A percentile compares a stretch with the other conserved stretches of the same genome.
Conservation (phyloP, 1,139 yeast genomes). For the Yamadazyma membranifaciens region DNA sequence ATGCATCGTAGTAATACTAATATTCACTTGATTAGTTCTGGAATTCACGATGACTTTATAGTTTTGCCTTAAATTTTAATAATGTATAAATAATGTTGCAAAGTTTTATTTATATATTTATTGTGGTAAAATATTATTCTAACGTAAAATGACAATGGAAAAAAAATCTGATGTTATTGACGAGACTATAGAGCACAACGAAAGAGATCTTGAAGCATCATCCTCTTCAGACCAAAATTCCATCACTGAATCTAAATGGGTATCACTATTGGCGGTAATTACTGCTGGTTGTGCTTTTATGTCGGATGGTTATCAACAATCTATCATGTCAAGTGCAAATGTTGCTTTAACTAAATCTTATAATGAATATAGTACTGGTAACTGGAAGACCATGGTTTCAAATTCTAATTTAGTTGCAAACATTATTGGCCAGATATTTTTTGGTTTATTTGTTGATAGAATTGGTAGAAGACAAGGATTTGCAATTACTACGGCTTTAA, state of each 20-base stretch:
- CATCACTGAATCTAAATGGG: background rate
- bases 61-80: no score
- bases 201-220: background rate
- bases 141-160: background rate
- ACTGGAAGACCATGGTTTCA: constrained; percentile 46
- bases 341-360: constrained; percentile 31
- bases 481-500: constrained; percentile 41
- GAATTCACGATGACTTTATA: no score
- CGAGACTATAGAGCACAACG: background rate
- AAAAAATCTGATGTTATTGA: background rate
- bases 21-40: no score
- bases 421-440: constrained; percentile 47
- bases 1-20: no score
- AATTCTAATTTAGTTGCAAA: constrained; percentile 52
- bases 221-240: background rate
- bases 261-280: background rate
- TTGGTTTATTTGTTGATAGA: constrained; percentile 46
- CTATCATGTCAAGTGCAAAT: constrained; percentile 48
- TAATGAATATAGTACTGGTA: constrained; percentile 29
- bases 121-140: no score
- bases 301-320: constrained; percentile 53
- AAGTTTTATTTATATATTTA: no score
- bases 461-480: constrained; percentile 49
- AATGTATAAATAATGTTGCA: no score
- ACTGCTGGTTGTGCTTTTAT: constrained; percentile 48